Evolutionary conservation across 2,329 filamentous ascomycete genomes (phyloP), one percentile per base, ranked within the genome.

Genomic region (Lasiodiplodia citricola): DNA sequence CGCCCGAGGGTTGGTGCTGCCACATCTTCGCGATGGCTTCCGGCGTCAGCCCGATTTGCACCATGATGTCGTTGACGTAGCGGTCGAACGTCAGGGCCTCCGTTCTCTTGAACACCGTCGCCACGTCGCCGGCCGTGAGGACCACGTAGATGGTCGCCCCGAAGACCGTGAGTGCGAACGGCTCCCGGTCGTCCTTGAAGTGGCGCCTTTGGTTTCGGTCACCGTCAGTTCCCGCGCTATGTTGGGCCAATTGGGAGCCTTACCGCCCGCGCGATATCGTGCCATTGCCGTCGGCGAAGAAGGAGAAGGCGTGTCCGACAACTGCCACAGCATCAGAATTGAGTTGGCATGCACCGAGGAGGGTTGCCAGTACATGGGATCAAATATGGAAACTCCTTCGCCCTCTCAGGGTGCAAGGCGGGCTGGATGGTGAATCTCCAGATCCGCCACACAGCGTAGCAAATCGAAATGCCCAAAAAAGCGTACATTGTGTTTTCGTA

Each of bases 31-130:
- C 35, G 10, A 55, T 47, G 11, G 50, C 65, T 18, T 60, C 51
- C 2, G 21, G 21, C 10, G 35, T 28, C n/a, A 55, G 18, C 6
- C 65, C 65, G 25, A 55, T 56, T 11, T 38, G 38, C 23, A 35
- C 31, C 65, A 67, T 67, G 8, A 58, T 18, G 18, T 56, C 65
- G n/a, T n/a, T 31, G 37, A 67, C 41, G 54, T 56, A 67, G 11
- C 18, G n/a, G 54, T 67, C 65, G 54, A 67, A 67, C 18, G 51
- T 56, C 44, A 67, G 31, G 38, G n/a, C 54, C 16, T n/a, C 23
- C 11, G 65, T 57, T 23, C 54, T 25, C 18, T 31, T 41, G 31
- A 31, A 67, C 21, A 67, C 54, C 13, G 51, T 57, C 57, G 57
- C 37, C 41, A 62, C 23, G 57, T 62, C 57, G 11, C 11, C 41